phyloP scores from a whole-genome alignment of 1,284 basidiomycete species.

The Cutaneotrichosporon mucoides region DNA sequence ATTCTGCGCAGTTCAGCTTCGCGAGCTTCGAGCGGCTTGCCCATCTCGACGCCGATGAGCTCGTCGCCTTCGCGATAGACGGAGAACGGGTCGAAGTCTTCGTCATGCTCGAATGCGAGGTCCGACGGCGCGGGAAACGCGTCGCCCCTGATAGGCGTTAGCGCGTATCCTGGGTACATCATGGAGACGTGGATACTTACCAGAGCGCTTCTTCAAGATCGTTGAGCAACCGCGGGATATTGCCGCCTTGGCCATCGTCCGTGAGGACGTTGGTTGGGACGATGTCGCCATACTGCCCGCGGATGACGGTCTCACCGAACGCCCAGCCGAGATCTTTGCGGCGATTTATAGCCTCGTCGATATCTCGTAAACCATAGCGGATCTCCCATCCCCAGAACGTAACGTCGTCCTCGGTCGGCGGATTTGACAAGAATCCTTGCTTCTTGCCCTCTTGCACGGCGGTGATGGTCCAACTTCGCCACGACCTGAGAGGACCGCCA shows the following conservation, averaged over 20 bases:
- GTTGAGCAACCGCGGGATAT: slow-evolving; percentile 37
- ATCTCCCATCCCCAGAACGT: slow-evolving; percentile 40
- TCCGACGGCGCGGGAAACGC: slow-evolving; percentile 41
- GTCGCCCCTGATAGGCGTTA: slow-evolving; percentile 31
- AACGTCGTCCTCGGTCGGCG: slow-evolving; percentile 26
- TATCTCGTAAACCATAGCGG: slow-evolving; percentile 32
- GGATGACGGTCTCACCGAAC: slow-evolving; percentile 29
- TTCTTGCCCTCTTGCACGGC: slow-evolving; percentile 37
- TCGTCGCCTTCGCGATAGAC: slow-evolving; percentile 25
- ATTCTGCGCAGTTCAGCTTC: slow-evolving; percentile 16
- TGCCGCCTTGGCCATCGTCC: slow-evolving; percentile 25
- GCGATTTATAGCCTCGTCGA: slow-evolving; percentile 43
- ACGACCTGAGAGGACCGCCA: slow-evolving; percentile 7
- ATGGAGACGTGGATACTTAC: slow-evolving; percentile 11
- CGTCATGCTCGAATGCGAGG: slow-evolving; percentile 36
- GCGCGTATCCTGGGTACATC: not conserved
- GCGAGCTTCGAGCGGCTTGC: slow-evolving; percentile 3
- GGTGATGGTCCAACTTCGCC: slow-evolving; percentile 37
- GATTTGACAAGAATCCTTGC: slow-evolving; percentile 22
- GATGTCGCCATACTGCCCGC: slow-evolving; percentile 35
- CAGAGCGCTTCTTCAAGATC: slow-evolving; percentile 45
- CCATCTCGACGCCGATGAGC: slow-evolving; percentile 17
- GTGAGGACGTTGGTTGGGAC: slow-evolving; percentile 29
- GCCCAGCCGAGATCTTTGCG: slow-evolving; percentile 39
- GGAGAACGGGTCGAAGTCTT: slow-evolving; percentile 40